Base-by-base conservation (phyloP, 1,284 basidiomycete species). In the Ganoderma multipileum region DNA sequence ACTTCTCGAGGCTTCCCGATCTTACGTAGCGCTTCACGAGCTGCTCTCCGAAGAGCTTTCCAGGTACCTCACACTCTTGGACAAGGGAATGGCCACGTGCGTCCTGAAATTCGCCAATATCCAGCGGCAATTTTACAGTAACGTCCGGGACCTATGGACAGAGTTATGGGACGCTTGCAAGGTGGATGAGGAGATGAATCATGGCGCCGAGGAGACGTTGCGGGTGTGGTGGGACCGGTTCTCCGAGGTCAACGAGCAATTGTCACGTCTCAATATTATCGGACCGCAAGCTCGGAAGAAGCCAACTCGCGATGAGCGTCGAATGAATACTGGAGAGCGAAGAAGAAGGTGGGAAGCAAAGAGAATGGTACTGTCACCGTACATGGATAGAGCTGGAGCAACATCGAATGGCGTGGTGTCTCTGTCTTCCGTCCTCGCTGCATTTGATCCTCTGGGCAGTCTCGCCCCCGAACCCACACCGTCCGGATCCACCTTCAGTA, bases 151-250 rank as follows among this genome's bases (percentile, higher is more conserved):
- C 63, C 80, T 84, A 47, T 95, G 93, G 93, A 83, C 82, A 0
- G 88, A 88, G 23, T 79, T 94, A 23, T 94, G 93, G 93, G 90
- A 93, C 67, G 90, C 91, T 73, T 81, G 94, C 55, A 83, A 87
- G 42, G 89, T 92, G 11, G 91, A 93, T 47, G 91, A 88, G 5
- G 92, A 93, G 81, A 82, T 87, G 76, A 90, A 89, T 68, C 87
- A 84, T 0, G 89, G 89, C 7, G 84, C 84, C 18, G 84, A 83
- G 54, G 90, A 92, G 80, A 93, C 91, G 20, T 75, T 88, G 47
- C 81, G 81, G 0, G 89, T 92, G 16, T 94, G 92, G 92, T 83
- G 83, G 77, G 79, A 81, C 42, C 81, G 92, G 23, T 93, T 88
- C 86, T 81, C 76, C n/a, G 90, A 91, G 66, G 86, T 91, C 55